These are phyloP conservation scores for Starmerella bombicola DNA, from an alignment of 805 yeast genomes.

Conservation along the genomic window DNA sequence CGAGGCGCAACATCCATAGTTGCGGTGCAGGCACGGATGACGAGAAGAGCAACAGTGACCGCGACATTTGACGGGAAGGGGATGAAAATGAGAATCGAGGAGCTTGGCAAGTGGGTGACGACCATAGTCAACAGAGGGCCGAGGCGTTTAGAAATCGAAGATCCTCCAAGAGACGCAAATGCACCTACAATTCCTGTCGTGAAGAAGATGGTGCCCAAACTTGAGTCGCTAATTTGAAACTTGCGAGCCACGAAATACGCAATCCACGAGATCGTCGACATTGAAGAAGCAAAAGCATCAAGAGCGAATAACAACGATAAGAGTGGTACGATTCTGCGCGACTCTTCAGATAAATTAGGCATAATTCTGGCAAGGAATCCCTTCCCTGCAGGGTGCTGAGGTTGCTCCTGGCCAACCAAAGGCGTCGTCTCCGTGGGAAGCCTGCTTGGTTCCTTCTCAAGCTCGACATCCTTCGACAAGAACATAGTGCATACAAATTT, in stretches of 20 bases:
- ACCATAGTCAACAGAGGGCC: conserved; percentile 74
- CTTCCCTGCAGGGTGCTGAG: background rate
- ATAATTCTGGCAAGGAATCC: conserved; percentile 3
- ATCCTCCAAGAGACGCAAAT: conserved; percentile 39
- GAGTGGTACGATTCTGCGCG: conserved; percentile 22
- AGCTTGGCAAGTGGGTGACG: conserved; percentile 65
- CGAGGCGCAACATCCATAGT: conserved; percentile 88
- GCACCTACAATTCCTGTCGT: conserved; percentile 50
- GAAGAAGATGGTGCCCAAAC: conserved; percentile 58
- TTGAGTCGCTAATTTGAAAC: conserved; percentile 42
- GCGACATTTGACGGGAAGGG: conserved; percentile 36
- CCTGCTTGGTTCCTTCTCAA: conserved; percentile 5
- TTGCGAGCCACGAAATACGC: conserved; percentile 57
- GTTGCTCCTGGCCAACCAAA: background rate
- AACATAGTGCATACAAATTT: conserved; percentile 41
- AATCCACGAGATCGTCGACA: conserved; percentile 73
- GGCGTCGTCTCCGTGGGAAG: conserved; percentile 2
- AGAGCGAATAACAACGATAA: conserved; percentile 43
- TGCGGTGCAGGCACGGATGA: conserved; percentile 47
- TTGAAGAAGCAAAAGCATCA: conserved; percentile 74
- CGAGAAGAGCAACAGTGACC: conserved; percentile 39
- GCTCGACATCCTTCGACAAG: conserved; percentile 7
- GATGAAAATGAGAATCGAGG: conserved; percentile 43
- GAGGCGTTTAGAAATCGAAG: conserved; percentile 37
- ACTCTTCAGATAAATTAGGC: conserved; percentile 22